A percentile compares a stretch with the other conserved stretches of the same genome.
These are phyloP conservation scores for Pichia sp. DNA, from an alignment of 1,139 yeast species.

Conservation along the genomic window DNA sequence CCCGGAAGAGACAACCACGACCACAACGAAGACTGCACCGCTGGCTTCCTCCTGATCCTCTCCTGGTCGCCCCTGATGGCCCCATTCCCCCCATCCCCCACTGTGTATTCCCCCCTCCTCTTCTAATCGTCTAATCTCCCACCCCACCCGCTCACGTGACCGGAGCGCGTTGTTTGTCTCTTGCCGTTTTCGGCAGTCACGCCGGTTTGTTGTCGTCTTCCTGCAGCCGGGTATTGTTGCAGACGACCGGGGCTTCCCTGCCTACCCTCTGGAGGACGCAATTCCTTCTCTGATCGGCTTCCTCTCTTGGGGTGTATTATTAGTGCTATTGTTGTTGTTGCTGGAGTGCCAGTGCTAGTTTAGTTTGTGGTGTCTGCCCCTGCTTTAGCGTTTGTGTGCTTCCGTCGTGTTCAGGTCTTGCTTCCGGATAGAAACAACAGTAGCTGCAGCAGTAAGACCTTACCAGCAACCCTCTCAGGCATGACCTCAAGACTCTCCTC, in stretches of 20 bases:
- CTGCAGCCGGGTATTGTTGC: not conserved
- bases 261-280: not conserved
- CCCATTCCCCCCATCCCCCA: no score
- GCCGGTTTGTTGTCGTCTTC: not conserved
- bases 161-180: not conserved
- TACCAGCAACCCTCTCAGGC: not conserved
- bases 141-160: not conserved
- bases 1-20: not conserved
- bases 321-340: not conserved
- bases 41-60: no score
- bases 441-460: no score
- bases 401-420: not conserved
- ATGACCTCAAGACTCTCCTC: constrained; percentile 13
- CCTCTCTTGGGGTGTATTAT: not conserved
- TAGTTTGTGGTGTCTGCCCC: not conserved
- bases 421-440: no score
- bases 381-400: not conserved
- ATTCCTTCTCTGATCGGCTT: not conserved
- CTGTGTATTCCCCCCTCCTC: no score
- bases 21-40: no score
- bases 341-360: not conserved
- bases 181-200: not conserved
- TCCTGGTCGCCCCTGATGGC: no score
- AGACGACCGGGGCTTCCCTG: not conserved
- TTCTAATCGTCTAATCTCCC: no score